These are phyloP conservation scores for Phaeotremella fagi DNA, from an alignment of 768 basidiomycete genomes.

Conservation along the genomic window DNA sequence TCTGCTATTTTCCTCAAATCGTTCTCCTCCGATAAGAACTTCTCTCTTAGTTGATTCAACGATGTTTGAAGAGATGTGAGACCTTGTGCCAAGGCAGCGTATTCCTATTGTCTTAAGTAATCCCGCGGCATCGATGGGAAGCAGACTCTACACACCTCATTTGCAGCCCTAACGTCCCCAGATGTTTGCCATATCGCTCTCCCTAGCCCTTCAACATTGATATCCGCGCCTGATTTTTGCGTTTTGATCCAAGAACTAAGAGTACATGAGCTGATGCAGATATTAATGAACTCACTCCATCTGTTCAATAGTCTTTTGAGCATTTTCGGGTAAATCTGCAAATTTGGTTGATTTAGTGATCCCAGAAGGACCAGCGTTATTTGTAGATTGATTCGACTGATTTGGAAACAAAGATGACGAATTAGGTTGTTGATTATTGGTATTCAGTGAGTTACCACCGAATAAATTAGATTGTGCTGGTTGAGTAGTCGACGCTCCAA, in stretches of 20 bases:
- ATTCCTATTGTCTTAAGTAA: constrained; percentile 23
- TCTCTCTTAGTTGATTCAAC: constrained; percentile 19
- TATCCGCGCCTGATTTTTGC: constrained; percentile 28
- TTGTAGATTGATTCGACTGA: background rate
- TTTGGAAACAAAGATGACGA: constrained; percentile 8
- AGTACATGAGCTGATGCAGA: background rate
- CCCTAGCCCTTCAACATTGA: constrained; percentile 30
- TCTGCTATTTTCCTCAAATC: constrained; percentile 31
- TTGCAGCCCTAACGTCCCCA: constrained; percentile 28
- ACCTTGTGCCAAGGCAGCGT: constrained; percentile 26
- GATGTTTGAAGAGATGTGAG: constrained; percentile 16
- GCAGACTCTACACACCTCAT: constrained; percentile 33
- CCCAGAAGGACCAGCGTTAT: constrained; percentile 2
- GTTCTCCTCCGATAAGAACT: constrained; percentile 25
- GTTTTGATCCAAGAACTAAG: constrained; percentile 28
- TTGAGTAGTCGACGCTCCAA: background rate
- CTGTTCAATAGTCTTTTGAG: constrained; percentile 34
- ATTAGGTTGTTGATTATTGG: constrained; percentile 9
- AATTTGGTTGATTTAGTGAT: constrained; percentile 35
- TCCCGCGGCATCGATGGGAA: background rate
- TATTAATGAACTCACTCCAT: constrained; percentile 29
- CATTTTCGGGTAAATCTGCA: constrained; percentile 29
- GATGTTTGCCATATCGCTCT: constrained; percentile 36
- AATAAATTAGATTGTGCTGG: constrained; percentile 4
- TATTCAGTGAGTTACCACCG: constrained; percentile 1